Percentiles rank a stretch among this genome's conserved stretches.
These are phyloP conservation scores for Hapsidospora chrysogenum DNA, from an alignment of 495 filamentous ascomycete species.

Conservation along the genomic window DNA sequence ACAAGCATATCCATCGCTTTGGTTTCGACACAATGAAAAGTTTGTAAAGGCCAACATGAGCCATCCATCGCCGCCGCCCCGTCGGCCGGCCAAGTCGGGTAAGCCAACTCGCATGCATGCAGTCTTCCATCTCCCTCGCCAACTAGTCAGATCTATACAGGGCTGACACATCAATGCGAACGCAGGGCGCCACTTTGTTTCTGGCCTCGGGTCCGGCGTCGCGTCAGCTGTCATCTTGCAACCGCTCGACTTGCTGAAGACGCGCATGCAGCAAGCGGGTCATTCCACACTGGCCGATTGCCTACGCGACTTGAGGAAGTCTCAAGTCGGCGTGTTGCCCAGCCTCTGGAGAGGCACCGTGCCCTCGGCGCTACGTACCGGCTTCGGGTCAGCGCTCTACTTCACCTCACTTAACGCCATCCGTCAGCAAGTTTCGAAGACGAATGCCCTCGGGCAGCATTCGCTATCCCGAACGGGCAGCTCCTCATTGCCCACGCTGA, in stretches of 20 bases:
- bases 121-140: too few relatives aligned
- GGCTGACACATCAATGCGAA: too few relatives aligned
- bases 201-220: slow-evolving; percentile 75
- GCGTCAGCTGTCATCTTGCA: slow-evolving; percentile 81
- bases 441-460: slow-evolving; percentile 15
- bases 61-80: too few relatives aligned
- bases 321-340: slow-evolving; percentile 25
- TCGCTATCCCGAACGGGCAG: slow-evolving; percentile 6
- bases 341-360: slow-evolving; percentile 90
- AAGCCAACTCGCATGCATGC: too few relatives aligned
- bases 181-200: slow-evolving; percentile 71
- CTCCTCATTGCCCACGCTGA: slow-evolving; percentile 58
- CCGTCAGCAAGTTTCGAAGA: slow-evolving; percentile 49
- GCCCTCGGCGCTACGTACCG: slow-evolving; percentile 81
- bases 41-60: too few relatives aligned
- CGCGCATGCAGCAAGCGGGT: slow-evolving; percentile 69
- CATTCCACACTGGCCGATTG: slow-evolving; percentile 39
- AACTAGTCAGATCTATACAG: too few relatives aligned
- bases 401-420: slow-evolving; percentile 78
- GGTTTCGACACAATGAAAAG: too few relatives aligned
- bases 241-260: slow-evolving; percentile 94
- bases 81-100: too few relatives aligned
- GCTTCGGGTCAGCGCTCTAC: slow-evolving; percentile 85
- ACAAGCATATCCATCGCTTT: too few relatives aligned
- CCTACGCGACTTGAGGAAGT: slow-evolving; percentile 17